Base-by-base conservation (phyloP, 2,329 filamentous ascomycete genomes). In the Lachnellula willkommii region DNA sequence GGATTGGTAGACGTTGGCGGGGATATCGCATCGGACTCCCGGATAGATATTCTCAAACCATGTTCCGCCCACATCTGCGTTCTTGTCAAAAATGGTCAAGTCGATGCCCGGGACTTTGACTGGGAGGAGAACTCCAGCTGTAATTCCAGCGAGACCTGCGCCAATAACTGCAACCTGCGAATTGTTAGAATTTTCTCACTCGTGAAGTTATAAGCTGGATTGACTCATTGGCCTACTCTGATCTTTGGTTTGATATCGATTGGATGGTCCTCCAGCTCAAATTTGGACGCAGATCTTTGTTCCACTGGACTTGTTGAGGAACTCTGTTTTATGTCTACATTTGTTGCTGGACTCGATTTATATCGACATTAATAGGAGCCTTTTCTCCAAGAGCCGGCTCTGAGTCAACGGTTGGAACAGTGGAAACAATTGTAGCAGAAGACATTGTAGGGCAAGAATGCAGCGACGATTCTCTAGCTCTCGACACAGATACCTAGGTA, bases 61-160 rank as follows among this genome's bases (percentile, higher is more conserved):
- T 4, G 76, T 80, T 1, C 77, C 77, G 22, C 76, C 76, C 40
- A 62, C 47, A 26, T 64, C 60, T 22, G 53, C 46, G 28, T 75
- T 77, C 66, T 82, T 82, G 63, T 83, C 80, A 1, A 82, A 66
- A 26, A 83, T 79, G 53, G 53, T 58, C 6, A 66, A 51, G 20
- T 60, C 32, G 15, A 87, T 84, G 1, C 55, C 56, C 0, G 87
- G 87, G 0, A 90, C 81, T 60, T 90, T 90, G 9, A 74, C 78
- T 0, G 86, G 87, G 1, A 91, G 72, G 8, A 90, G 70, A 7
- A 84, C 76, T 0, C 85, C 87, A 1, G 87, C 82, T 4, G 80
- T 78, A 37, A 88, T 77, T 3, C 85, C 85, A 0, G 82, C 70
- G 0, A 88, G 70, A 0, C 85, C 85, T 8, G 83, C 84, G 1